Evolutionary conservation across 176 grass and related monocot species (phyloP), one percentile per base, ranked within the genome.

Genomic region (Metroxylon sagu): DNA sequence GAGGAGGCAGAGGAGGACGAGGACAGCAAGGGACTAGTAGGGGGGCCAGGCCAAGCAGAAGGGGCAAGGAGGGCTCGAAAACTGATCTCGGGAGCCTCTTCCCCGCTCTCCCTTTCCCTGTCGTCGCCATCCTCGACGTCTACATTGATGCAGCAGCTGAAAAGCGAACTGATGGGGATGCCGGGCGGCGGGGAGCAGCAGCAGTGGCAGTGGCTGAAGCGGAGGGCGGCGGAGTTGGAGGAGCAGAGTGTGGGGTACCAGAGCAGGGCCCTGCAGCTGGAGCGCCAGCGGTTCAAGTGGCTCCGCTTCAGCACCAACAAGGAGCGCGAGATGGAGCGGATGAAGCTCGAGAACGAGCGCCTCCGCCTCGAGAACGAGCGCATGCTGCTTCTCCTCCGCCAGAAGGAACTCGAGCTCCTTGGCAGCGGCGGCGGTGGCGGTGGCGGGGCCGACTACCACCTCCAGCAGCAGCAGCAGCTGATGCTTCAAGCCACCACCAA

Each of bases 351-450:
- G 18, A 92, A 85, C 30, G 73, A 88, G 21, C 57, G 81, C n/a
- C 63, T 58, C 10, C 62, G 72, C 65, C 63, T 97, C 28, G 81
- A 97, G 51, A 66, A 71, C 52, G 78, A 76, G 2, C 87, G 81
- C 69, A 78, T 97, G 93, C 76, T 88, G 48, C 76, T 98, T 2
- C 21, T 85, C 26, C 84, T 98, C 74, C 84, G 87, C 4, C 84
- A 79, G 56, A 85, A 68, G 73, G 87, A 92, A 25, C 26, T 92
- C 26, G 87, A 98, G 43, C 52, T 90, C 17, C 76, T 66, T 52
- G 27, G 63, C 39, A 67, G 51, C 16, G 80, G 82, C 56, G 54
- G 58, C 52, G 76, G 75, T 16, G 29, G 5, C 25, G 31, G 4
- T 7, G 26, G 43, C 17, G 35, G 60, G 48, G 27, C 65, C 4